Evolutionary conservation across 169 alveolate genomes (phyloP).

Genomic region (Cryptosporidium baileyi): DNA sequence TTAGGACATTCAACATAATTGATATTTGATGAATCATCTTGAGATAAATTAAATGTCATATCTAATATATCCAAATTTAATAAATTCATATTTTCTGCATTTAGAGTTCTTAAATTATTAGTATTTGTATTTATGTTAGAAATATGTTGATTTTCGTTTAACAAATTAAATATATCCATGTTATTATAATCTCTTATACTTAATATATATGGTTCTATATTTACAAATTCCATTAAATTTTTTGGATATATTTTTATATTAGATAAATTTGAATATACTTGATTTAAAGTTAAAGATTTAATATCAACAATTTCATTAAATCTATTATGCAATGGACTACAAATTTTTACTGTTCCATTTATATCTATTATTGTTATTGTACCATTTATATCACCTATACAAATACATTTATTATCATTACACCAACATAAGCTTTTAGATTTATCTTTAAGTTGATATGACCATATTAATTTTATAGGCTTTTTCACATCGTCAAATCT

Average conservation of each 20-base stretch:
- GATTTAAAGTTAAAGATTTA: neutral
- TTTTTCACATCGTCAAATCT: neutral
- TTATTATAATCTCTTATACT: neutral
- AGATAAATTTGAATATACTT: neutral
- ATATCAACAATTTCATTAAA: neutral
- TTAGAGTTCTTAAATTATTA: too few relatives aligned
- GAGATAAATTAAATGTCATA: too few relatives aligned
- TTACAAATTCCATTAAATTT: neutral
- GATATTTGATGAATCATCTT: too few relatives aligned
- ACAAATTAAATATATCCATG: neutral
- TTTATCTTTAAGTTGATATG: conserved; percentile 14
- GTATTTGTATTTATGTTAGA: too few relatives aligned
- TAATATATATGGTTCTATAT: conserved; percentile 16
- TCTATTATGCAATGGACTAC: neutral
- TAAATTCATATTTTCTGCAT: too few relatives aligned
- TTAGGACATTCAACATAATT: conserved; percentile 51
- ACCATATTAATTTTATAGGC: conserved; percentile 48
- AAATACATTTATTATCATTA: neutral
- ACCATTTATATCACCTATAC: conserved; percentile 57
- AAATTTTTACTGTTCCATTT: conserved; percentile 4
- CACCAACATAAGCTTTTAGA: conserved; percentile 48
- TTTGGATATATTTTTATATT: neutral
- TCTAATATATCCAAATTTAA: too few relatives aligned
- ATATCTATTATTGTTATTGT: conserved; percentile 19
- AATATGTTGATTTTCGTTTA: too few relatives aligned